Evolutionary conservation across 768 basidiomycete species (phyloP), one percentile per base, ranked within the genome.

Genomic region (Tylopilus cervinicoccineus): DNA sequence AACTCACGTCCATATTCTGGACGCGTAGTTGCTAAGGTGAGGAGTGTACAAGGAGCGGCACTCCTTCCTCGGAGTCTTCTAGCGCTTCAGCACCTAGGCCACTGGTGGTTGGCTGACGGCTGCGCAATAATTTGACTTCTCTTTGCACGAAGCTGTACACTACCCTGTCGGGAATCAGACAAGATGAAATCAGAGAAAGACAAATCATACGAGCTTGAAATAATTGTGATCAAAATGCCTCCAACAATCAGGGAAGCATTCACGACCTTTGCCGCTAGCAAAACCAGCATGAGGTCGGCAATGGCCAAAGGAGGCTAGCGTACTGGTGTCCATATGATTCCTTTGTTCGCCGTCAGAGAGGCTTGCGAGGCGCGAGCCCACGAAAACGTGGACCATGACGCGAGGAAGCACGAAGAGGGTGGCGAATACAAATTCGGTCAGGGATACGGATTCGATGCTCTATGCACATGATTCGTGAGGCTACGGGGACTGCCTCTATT

Each of bases 261-360:
- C 50, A 91, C 54, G 17, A 87, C 63, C 64, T 82, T 86, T 0
- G 85, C 81, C 44, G 76, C 82, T 83, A 59, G 34, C 50, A 41
- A 46, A 46, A 48, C 40, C 27, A 47, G 49, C 31, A 50, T 53
- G 45, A 53, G 38, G 47, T 53, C n/a, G 23, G 29, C 28, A 34
- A 41, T 16, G 26, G n/a, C 41, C 6, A 6, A 39, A 22, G 27
- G 33, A n/a, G 29, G 23, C 24, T 17, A 29, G 29, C 76, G 48
- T 72, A 87, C 87, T 75, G 20, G 79, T 76, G 60, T 92, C 88
- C 88, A 92, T 92, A 34, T 80, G 69, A 32, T 70, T 75, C 38
- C 90, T 77, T 51, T 83, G 79, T 56, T 84, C 76, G 29, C 86
- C 87, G 56, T 93, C 90, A 10, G 89, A 84, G 14, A 93, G 70